Percentiles rank a stretch among this genome's conserved stretches.
phyloP scores from a whole-genome alignment of 129 eudicot species.

The Rutidosis leptorrhynchoides region DNA sequence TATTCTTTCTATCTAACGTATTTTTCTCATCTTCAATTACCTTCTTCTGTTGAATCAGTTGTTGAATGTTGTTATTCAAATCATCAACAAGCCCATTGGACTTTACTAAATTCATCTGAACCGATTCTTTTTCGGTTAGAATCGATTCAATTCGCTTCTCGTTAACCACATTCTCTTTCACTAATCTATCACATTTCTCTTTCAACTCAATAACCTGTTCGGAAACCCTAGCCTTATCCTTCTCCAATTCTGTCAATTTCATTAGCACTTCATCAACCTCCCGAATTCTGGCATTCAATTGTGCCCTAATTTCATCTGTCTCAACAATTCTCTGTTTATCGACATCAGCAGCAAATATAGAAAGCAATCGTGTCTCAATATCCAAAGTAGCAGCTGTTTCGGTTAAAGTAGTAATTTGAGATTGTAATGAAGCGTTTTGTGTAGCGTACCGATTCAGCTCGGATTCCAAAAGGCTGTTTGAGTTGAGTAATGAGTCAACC shows the following conservation, averaged over 20 bases:
- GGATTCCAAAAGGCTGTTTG: slow-evolving; percentile 39
- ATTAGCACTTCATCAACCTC: slow-evolving; percentile 34
- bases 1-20: slow-evolving; percentile 27
- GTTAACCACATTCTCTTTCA: slow-evolving; percentile 31
- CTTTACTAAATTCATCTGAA: slow-evolving; percentile 8
- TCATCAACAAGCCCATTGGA: slow-evolving; percentile 15
- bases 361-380: slow-evolving; percentile 44
- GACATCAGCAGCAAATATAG: slow-evolving; percentile 17
- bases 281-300: slow-evolving; percentile 30
- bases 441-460: slow-evolving; percentile 48
- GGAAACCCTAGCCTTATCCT: slow-evolving; percentile 16
- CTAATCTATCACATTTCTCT: slow-evolving; percentile 7
- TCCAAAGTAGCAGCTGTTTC: slow-evolving; percentile 41
- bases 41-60: slow-evolving; percentile 10
- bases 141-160: slow-evolving; percentile 29
- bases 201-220: slow-evolving; percentile 30
- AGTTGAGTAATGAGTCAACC: slow-evolving; percentile 43
- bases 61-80: neutral
- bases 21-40: slow-evolving; percentile 35
- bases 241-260: slow-evolving; percentile 34
- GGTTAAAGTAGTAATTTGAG: slow-evolving; percentile 35
- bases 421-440: slow-evolving; percentile 38
- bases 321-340: slow-evolving; percentile 13
- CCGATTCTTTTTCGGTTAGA: slow-evolving; percentile 28
- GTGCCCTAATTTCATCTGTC: slow-evolving; percentile 47